Conservation (phyloP, 371 early-diverging fungal genomes). For the Phascolomyces articulosus region DNA sequence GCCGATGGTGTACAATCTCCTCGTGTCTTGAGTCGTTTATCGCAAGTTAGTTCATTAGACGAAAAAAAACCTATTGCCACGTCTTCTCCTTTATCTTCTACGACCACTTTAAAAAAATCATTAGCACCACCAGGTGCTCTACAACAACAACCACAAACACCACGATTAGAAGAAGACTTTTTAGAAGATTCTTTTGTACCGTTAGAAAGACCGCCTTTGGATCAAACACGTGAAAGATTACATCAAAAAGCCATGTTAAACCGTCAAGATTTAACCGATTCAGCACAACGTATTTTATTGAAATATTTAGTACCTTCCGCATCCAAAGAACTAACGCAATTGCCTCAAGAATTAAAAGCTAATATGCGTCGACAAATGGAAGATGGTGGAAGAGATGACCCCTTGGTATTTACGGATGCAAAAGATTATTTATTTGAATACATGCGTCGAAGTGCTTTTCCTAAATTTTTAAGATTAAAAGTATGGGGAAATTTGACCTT, state of each 20-base stretch:
- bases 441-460: constrained; percentile 62
- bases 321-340: constrained; percentile 48
- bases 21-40: constrained; percentile 36
- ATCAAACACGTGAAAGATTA: constrained; percentile 5
- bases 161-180: constrained; percentile 5
- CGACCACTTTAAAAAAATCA: constrained; percentile 1
- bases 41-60: constrained; percentile 23
- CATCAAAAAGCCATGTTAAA: constrained; percentile 33
- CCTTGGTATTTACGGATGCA: constrained; percentile 59
- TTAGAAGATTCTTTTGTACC: constrained; percentile 8
- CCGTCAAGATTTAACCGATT: constrained; percentile 58
- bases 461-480: constrained; percentile 60
- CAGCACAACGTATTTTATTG: constrained; percentile 59
- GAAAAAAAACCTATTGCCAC: constrained; percentile 15
- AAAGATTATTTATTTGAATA: constrained; percentile 60
- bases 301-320: constrained; percentile 61
- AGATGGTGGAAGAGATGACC: constrained; percentile 52
- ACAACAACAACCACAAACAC: constrained; percentile 16
- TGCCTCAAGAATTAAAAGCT: constrained; percentile 39
- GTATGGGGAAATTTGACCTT: constrained; percentile 63
- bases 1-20: constrained; percentile 45
- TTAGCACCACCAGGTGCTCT: neutral
- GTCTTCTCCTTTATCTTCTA: constrained; percentile 14
- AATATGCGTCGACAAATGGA: constrained; percentile 42
- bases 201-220: constrained; percentile 8